Evolutionary conservation across 345 rosid genomes (phyloP).

Genomic region (Viola odorata): DNA sequence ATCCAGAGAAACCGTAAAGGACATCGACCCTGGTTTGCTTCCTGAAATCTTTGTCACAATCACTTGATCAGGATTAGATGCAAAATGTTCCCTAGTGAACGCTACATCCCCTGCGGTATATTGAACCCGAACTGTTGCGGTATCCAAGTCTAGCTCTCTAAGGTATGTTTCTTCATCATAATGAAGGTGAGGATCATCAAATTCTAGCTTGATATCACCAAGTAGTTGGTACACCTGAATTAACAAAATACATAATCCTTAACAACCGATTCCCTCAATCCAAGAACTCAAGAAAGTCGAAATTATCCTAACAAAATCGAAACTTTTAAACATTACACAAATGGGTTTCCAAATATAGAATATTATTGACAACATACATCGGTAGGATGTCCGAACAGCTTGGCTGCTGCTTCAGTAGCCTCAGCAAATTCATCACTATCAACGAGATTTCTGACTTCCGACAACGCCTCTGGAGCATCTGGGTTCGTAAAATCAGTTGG

Average conservation of each 20-base stretch:
- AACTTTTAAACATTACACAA: too few relatives aligned
- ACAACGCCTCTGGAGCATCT: constrained; percentile 51
- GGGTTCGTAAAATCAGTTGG: constrained; percentile 60
- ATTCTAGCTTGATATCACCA: constrained; percentile 76
- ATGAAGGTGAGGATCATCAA: constrained; percentile 53
- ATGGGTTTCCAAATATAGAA: neutral
- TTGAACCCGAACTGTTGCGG: constrained; percentile 57
- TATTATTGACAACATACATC: constrained; percentile 41
- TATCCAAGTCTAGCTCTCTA: constrained; percentile 82
- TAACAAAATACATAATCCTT: constrained; percentile 15
- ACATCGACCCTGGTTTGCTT: constrained; percentile 55
- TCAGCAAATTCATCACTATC: constrained; percentile 47
- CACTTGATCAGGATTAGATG: constrained; percentile 71
- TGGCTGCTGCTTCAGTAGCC: constrained; percentile 68
- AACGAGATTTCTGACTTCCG: constrained; percentile 65
- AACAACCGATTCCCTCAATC: neutral
- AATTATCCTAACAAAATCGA: too few relatives aligned
- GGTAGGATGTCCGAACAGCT: constrained; percentile 54
- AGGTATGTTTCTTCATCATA: constrained; percentile 55
- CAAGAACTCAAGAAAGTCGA: neutral
- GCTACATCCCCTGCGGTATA: constrained; percentile 55
- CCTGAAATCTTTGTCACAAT: constrained; percentile 62
- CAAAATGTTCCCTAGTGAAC: constrained; percentile 60
- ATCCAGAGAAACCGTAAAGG: constrained; percentile 58
- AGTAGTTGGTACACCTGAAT: constrained; percentile 78